Evolutionary conservation across 805 yeast species (phyloP).

Genomic region (Lipomyces chichibuensis): DNA sequence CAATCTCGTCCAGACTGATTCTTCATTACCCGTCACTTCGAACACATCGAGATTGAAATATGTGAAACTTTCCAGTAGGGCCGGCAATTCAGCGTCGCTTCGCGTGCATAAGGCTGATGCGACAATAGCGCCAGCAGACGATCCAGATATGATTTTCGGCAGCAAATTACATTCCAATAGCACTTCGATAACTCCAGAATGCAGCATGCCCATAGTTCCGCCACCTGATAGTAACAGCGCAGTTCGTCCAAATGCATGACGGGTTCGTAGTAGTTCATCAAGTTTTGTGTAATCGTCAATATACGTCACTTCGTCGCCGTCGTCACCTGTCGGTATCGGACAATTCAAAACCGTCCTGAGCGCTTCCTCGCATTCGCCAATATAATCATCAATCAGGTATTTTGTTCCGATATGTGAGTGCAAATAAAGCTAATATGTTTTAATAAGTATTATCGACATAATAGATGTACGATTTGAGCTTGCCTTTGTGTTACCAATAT

Average conservation of each 20-base stretch:
- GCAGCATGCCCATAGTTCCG: constrained; percentile 88
- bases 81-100: constrained; percentile 64
- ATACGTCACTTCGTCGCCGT: constrained; percentile 29
- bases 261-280: constrained; percentile 80
- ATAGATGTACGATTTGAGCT: not conserved
- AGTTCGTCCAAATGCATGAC: constrained; percentile 90
- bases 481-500: constrained; percentile 73
- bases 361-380: constrained; percentile 70
- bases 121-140: constrained; percentile 94
- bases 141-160: constrained; percentile 89
- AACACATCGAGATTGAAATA: constrained; percentile 54
- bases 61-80: constrained; percentile 54
- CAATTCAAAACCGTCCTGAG: constrained; percentile 39
- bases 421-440: constrained; percentile 55
- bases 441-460: not conserved
- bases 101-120: constrained; percentile 87
- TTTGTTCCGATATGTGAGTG: constrained; percentile 88
- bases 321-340: constrained; percentile 38
- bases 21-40: constrained; percentile 57
- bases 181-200: constrained; percentile 86
- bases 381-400: constrained; percentile 75
- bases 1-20: constrained; percentile 55
- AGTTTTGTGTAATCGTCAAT: constrained; percentile 71
- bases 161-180: constrained; percentile 71
- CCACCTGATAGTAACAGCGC: constrained; percentile 97